Conservation (phyloP, 176 grass and related monocot genomes). For the Eleusine indica region DNA sequence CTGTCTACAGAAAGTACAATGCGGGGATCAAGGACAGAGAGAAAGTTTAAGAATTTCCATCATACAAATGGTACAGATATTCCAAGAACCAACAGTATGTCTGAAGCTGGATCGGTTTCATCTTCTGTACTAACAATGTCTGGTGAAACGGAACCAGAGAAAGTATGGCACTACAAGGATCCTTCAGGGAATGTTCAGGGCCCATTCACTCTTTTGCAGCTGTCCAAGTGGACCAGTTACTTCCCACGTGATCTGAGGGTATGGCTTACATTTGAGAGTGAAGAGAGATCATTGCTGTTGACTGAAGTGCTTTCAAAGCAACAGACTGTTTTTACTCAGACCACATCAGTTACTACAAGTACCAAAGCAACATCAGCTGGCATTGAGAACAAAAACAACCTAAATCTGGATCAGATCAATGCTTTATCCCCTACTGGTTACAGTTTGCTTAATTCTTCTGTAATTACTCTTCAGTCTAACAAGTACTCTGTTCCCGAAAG, state of each 20-base stretch:
- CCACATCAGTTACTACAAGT: constrained; percentile 46
- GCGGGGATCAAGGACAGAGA: constrained; percentile 31
- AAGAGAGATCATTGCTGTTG: constrained; percentile 83
- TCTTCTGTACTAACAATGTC: constrained; percentile 39
- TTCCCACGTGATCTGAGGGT: constrained; percentile 84
- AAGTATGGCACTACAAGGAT: constrained; percentile 98
- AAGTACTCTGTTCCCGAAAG: constrained; percentile 44
- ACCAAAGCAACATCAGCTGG: constrained; percentile 39
- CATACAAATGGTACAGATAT: constrained; percentile 33
- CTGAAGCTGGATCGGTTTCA: constrained; percentile 45
- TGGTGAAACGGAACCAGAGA: constrained; percentile 67
- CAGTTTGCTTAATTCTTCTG: constrained; percentile 46
- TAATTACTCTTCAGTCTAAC: constrained; percentile 26
- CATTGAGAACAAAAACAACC: constrained; percentile 30
- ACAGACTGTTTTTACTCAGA: constrained; percentile 61
- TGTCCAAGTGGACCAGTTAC: constrained; percentile 82
- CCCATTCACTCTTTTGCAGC: constrained; percentile 80
- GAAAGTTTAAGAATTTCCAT: constrained; percentile 31
- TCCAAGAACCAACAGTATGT: constrained; percentile 33
- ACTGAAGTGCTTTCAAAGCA: constrained; percentile 73
- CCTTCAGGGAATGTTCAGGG: constrained; percentile 90
- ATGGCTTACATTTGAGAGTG: constrained; percentile 87
- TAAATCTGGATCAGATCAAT: constrained; percentile 47
- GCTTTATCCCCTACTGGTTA: constrained; percentile 46
- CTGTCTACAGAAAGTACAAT: constrained; percentile 31